Base-by-base conservation (phyloP, 1,284 basidiomycete genomes). In the Marasmius fiardii region DNA sequence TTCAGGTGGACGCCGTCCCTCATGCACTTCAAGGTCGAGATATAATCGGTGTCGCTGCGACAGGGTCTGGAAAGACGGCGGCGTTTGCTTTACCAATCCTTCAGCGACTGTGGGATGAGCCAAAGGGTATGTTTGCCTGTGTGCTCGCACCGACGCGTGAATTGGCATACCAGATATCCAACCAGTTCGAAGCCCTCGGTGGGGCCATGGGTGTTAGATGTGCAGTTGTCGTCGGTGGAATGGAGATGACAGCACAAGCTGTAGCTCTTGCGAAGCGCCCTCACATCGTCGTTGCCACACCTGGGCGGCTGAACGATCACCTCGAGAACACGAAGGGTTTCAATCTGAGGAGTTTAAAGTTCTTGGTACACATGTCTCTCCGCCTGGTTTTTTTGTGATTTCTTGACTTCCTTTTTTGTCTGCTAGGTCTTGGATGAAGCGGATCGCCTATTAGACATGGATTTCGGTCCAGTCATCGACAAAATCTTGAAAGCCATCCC, bases 291-390 rank as follows among this genome's bases (percentile, higher is more conserved):
- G 94, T 99, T n/a, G 96, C 95, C 24, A 99, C 97, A 0, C 97
- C 97, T 0, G 97, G 97, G 61, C 85, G 97, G 58, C 74, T 99
- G 64, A 85, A 95, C 65, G 94, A 98, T 71, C 97, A 99, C 71
- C 74, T 99, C 50, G 95, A 99, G 71, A 96, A 96, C 66, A 99
- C 97, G 3, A 99, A 99, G 71, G 97, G 97, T 0, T 99, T 99
- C 73, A 94, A 87, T 63, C 71, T 99, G 63, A 82, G 93, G 64
- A 82, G 76, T 12, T 74, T 99, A 55, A 92, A 95, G 71, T 99
- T 95, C 69, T 72, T 99, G 65, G 97, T 97, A 63, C 58, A 86
- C n/a, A n/a, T n/a, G n/a, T 71, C 7, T 20, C 11, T 7, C 47
- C 20, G 58, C 43, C 26, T 48, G 35, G n/a, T 49, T 48, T 21